Evolutionary conservation across 257 asterid species (phyloP), one percentile per base, ranked within the genome.

Genomic region (Agastache rugosa): DNA sequence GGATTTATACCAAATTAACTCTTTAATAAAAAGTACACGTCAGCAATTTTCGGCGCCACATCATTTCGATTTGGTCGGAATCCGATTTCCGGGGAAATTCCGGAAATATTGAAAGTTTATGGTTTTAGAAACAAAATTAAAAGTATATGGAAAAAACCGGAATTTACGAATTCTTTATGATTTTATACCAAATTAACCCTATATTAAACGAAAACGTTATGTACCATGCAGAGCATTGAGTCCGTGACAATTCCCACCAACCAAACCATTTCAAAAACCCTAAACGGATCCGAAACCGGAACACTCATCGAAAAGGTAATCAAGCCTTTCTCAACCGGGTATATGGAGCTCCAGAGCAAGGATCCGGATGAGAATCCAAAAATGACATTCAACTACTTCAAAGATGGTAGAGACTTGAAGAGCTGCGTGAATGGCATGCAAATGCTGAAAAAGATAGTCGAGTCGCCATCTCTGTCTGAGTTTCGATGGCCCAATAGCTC

Each of bases 361-460:
- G 80, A 93, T 53, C 96, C 96, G 6, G 69, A 71, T 4, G 92
- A 81, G 16, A 93, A 88, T 48, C 98, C 97, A 0, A 73, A 35
- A 50, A 92, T 91, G 15, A 89, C 92, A 0, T 93, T 93, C 81
- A 93, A 91, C 83, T 93, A 93, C 55, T 93, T 87, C 80, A 48
- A 83, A 45, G 92, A 93, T 75, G 88, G 86, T 0, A 79, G 87
- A 37, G 98, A 91, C 74, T 77, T 91, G 6, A 68, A 87, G 56
- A 83, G 85, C 63, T 93, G 98, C 12, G 96, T 87, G 0, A 48
- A 72, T 5, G 98, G 96, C 48, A 75, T 91, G 81, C 80, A 84
- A 45, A 69, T 82, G 37, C 63, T 93, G 25, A 75, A 16, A 27
- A 63, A 60, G 53, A 89, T 93, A 0, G 74, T 83, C 0, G 88